Evolutionary conservation across 2,329 filamentous ascomycete genomes (phyloP), one percentile per base, ranked within the genome.

Genomic region (Helotiales sp.): DNA sequence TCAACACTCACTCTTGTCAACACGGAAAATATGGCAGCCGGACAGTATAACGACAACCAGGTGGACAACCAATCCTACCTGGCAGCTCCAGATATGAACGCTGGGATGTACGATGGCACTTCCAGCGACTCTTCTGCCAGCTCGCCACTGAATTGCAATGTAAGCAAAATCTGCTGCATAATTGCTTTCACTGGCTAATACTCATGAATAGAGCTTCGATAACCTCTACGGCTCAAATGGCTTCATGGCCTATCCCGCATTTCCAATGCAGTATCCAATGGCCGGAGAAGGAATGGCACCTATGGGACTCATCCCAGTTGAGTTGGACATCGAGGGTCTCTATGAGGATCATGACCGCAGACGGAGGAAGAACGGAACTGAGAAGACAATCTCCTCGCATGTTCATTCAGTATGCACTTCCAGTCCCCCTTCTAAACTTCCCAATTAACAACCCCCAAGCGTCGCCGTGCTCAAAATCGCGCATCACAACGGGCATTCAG

Each of bases 401-500:
- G 74, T 77, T 26, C 75, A 77, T 66, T 77, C 75, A 54, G 76
- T 78, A 73, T 30, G 74, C 69, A 49, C 22, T 55, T 20, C 63
- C 34, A n/a, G 43, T 50, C 58, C 37, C 3, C 2, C 11, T 8
- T 34, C 15, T 28, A 1, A 24, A 13, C 60, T 6, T 26, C 59
- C 15, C 26, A 24, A 54, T 54, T 68, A 34, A 65, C 69, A 64
- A 13, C 63, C 20, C 37, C 37, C 55, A 87, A n/a, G 84, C 83
- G 86, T 55, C 83, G 86, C 67, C 81, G 86, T 74, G 86, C 86
- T 54, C 86, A 88, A 72, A 88, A 88, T 71, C 82, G 86, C 63
- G 86, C 86, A 45, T 88, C 86, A 2, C 86, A 89, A 75, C 80
- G 86, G 66, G 86, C 86, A 0, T 89, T 88, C 74, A 81, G 86